These are phyloP conservation scores for Erythrophleum ivorense DNA, from an alignment of 331 rosid genomes.

Conservation along the genomic window DNA sequence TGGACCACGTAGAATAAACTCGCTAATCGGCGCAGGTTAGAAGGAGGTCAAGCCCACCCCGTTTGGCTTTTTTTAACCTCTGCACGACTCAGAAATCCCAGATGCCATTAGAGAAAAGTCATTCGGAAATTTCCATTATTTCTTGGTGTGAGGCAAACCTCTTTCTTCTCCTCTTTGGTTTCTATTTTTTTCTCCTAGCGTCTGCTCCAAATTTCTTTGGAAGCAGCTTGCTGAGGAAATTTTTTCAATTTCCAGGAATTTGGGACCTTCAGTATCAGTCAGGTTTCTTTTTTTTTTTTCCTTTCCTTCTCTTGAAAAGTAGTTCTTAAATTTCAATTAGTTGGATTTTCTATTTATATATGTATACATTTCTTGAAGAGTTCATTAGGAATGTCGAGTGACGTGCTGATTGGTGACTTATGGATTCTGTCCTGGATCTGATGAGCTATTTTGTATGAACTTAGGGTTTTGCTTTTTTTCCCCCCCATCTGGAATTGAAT, in stretches of 20 bases:
- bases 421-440: background rate
- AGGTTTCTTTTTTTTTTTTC: background rate
- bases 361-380: background rate
- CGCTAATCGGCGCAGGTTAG: background rate
- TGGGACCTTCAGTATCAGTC: background rate
- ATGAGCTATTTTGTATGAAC: slow-evolving; percentile 2
- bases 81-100: background rate
- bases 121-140: slow-evolving; percentile 8
- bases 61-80: slow-evolving; percentile 26
- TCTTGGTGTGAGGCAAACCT: background rate
- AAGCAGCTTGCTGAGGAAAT: background rate
- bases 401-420: background rate
- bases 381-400: background rate
- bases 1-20: slow-evolving; percentile 39
- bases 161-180: background rate
- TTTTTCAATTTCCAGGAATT: slow-evolving; percentile 17
- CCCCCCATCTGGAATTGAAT: background rate
- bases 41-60: slow-evolving; percentile 10
- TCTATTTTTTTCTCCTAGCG: background rate
- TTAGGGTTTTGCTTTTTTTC: slow-evolving; percentile 42
- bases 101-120: background rate
- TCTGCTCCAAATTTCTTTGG: background rate
- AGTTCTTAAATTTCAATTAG: slow-evolving; percentile 27
- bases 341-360: background rate
- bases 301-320: background rate